Base-by-base conservation (phyloP, 352 stramenopile genomes). In the Globisporangium carolinianum region DNA sequence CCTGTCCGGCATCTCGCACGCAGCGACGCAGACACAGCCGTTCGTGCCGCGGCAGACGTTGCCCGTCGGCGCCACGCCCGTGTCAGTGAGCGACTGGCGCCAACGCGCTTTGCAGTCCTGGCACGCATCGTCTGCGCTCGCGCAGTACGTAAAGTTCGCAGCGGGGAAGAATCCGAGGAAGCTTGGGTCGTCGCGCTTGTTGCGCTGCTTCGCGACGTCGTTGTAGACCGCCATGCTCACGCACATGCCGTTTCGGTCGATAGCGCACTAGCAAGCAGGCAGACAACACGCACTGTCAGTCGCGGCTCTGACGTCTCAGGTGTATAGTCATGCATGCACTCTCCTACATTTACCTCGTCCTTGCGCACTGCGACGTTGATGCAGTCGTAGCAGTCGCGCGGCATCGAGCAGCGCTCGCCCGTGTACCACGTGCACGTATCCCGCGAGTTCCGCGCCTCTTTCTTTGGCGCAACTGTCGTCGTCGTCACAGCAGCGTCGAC, bases 81-180 rank as follows among this genome's bases (percentile, higher is more conserved):
- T 61, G 11, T 47, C 35, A 0, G 18, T n/a, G 43, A 47, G 57
- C 15, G 36, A 17, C 48, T 61, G 47, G 6, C 53, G 39, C 60
- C 60, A 65, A 15, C 37, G 38, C 8, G 43, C 24, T 41, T 57
- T 57, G 18, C 60, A 65, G 11, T 36, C 35, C 10, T 38, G 41
- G 35, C 60, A 65, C 14, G 35, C 51, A 35, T 65, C 53, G 43
- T 65, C 60, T 6, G 50, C 39, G 17, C 37, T 49, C 32, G 60
- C 10, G 60, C 60, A 65, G 60, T 65, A 65, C 47, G 53, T 60
- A 47, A 60, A 65, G 53, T 65, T 60, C 2, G 53, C 47, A 7
- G 53, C 3, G 5, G 60, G 60, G 43, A 59, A 65, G 53, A 49
- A 65, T 0, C 60, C 60, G 32, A 60, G 43, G 39, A 60, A 57